Base-by-base conservation (phyloP, 192 early-diverging fungal species). In the Podila epicladia region DNA sequence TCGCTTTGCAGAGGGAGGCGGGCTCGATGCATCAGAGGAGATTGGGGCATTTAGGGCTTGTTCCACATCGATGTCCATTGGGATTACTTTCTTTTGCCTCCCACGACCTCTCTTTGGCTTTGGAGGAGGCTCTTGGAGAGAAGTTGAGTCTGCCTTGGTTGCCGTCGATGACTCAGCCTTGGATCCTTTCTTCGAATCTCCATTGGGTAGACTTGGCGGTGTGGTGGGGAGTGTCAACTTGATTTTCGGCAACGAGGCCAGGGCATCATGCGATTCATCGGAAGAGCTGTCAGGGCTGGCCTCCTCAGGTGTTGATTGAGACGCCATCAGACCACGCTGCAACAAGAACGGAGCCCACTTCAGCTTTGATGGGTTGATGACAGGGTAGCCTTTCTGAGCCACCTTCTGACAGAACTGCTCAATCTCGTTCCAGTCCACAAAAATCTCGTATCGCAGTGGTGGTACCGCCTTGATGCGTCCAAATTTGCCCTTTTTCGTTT, bases 271-370 rank as follows among this genome's bases (percentile, higher is more conserved):
- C 6, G 29, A 20, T 63, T 38, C 31, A 5, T 63, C 19, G 2
- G 13, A 35, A 24, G 35, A 37, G 31, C 33, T 63, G 62, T 38
- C 20, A 45, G 20, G 17, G 33, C 3, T 17, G 17, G 20, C 15
- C 20, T 63, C 62, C 22, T 63, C 62, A 4, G n/a, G 22, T 22
- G 58, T 32, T 4, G 58, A 65, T 0, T 57, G 29, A 0, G 69
- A 57, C 5, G 65, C 62, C 76, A 69, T 84, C 31, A 69, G 72
- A 29, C 64, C 83, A 29, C 84, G 66, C 28, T 90, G 89, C 15
- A 89, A 83, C 51, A 92, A 72, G 59, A 91, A 94, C 24, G 92
- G 92, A 7, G 91, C 86, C 92, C 92, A 94, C 61, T 85, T 86
- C 28, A 94, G 82, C 51, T 92, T 92, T 3, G 83, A 72, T 7